phyloP scores from a whole-genome alignment of 331 rosid species.

The Cucumis variabilis region DNA sequence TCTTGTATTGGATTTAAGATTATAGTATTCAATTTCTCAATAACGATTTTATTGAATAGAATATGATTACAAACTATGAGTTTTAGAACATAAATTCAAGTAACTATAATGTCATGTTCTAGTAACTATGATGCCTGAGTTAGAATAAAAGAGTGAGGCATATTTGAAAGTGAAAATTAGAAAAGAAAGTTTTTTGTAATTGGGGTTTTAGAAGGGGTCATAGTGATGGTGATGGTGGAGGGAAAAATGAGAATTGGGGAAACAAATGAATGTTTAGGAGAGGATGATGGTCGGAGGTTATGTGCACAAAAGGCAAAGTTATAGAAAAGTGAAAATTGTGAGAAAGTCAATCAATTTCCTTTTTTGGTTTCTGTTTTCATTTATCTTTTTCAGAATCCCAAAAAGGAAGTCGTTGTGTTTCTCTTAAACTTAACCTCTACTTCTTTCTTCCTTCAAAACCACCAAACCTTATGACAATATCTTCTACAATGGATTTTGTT shows the following conservation, averaged over 20 bases:
- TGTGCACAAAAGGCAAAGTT: neutral
- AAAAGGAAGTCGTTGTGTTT: neutral
- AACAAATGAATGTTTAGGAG: neutral
- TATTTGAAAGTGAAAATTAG: too few species aligned
- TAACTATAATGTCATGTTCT: too few species aligned
- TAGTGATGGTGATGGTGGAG: neutral
- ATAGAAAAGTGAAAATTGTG: neutral
- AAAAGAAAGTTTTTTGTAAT: too few species aligned
- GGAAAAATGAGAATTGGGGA: neutral
- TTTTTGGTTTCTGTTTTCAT: neutral
- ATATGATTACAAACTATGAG: too few species aligned
- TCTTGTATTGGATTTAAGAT: too few species aligned
- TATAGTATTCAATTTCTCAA: too few species aligned
- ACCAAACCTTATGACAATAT: slow-evolving; percentile 12
- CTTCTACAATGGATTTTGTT: neutral
- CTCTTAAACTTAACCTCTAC: neutral
- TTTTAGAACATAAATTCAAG: too few species aligned
- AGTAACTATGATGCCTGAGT: too few species aligned
- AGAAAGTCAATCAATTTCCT: neutral
- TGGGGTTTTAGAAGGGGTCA: neutral
- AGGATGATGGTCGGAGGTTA: slow-evolving; percentile 20
- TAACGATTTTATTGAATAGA: too few species aligned
- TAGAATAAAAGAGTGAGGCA: too few species aligned
- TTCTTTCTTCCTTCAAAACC: neutral
- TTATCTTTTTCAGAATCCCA: neutral